phyloP scores from a whole-genome alignment of 169 alveolate genomes.

The Eimeria falciformis region DNA sequence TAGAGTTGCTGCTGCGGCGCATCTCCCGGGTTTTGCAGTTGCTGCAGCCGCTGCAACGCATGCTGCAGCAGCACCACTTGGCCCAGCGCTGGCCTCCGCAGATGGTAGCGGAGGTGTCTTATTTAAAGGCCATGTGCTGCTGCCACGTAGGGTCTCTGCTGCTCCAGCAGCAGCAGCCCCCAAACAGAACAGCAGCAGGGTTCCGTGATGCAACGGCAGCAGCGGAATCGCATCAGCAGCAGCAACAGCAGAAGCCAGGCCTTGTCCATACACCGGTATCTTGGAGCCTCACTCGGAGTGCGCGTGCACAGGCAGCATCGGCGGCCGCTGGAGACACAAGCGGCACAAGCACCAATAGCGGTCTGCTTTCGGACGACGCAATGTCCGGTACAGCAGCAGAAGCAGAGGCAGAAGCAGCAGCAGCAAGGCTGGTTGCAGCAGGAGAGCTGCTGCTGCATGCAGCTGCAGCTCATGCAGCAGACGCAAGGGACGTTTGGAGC shows the following conservation, averaged over 20 bases:
- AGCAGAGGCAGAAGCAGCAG: background rate
- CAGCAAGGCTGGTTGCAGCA: background rate
- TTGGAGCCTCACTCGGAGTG: background rate
- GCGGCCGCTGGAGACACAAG: background rate
- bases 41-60: constrained; percentile 52
- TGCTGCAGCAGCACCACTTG: constrained; percentile 56
- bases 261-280: background rate
- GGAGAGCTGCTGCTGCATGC: constrained; percentile 49
- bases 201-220: background rate
- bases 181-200: background rate
- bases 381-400: background rate
- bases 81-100: constrained; percentile 16
- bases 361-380: too few species aligned
- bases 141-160: constrained; percentile 44
- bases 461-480: constrained; percentile 63
- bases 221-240: background rate
- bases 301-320: background rate
- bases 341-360: background rate
- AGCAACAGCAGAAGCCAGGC: background rate
- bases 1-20: constrained; percentile 67
- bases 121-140: constrained; percentile 68
- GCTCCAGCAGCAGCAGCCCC: constrained; percentile 36
- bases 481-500: background rate
- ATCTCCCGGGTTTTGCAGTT: constrained; percentile 14
- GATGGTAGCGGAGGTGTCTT: constrained; percentile 24